These are phyloP conservation scores for Trichoderma koningiopsis DNA, from an alignment of 2,329 filamentous ascomycete genomes.

Conservation along the genomic window DNA sequence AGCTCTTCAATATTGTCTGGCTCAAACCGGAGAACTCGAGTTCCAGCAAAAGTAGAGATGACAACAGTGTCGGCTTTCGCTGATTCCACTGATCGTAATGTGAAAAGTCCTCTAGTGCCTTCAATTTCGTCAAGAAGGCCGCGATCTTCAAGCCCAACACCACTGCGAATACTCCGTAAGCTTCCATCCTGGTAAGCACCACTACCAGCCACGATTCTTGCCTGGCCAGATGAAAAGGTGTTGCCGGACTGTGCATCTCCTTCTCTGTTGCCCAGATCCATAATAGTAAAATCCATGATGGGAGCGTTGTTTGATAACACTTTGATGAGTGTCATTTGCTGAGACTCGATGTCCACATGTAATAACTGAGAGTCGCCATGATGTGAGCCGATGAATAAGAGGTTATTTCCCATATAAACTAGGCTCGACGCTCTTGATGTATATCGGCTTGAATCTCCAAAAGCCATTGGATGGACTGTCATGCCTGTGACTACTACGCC, in stretches of 20 bases:
- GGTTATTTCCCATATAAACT: conserved; percentile 72
- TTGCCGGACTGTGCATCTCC: conserved; percentile 75
- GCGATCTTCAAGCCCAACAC: conserved; percentile 86
- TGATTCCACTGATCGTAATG: conserved; percentile 53
- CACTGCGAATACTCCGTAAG: conserved; percentile 86
- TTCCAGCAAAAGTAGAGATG: conserved; percentile 81
- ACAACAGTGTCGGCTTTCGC: conserved; percentile 68
- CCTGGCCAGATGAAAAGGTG: conserved; percentile 93
- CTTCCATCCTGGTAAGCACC: conserved; percentile 89
- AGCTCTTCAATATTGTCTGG: conserved; percentile 79
- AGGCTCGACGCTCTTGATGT: conserved; percentile 78
- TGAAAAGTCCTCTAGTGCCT: conserved; percentile 72
- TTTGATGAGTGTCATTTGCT: conserved; percentile 67
- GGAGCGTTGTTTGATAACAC: conserved; percentile 77
- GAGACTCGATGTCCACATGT: conserved; percentile 49
- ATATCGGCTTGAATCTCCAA: conserved; percentile 33
- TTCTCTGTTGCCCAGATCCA: conserved; percentile 90
- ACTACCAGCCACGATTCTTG: conserved; percentile 88
- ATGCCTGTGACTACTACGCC: conserved; percentile 71
- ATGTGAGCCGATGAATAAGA: conserved; percentile 87
- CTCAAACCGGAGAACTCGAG: conserved; percentile 78
- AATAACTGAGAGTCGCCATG: conserved; percentile 90
- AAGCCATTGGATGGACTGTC: conserved; percentile 57
- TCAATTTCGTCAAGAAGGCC: conserved; percentile 80
- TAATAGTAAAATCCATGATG: conserved; percentile 89